phyloP scores from a whole-genome alignment of 2,329 filamentous ascomycete genomes.

The Camillea tinctor region DNA sequence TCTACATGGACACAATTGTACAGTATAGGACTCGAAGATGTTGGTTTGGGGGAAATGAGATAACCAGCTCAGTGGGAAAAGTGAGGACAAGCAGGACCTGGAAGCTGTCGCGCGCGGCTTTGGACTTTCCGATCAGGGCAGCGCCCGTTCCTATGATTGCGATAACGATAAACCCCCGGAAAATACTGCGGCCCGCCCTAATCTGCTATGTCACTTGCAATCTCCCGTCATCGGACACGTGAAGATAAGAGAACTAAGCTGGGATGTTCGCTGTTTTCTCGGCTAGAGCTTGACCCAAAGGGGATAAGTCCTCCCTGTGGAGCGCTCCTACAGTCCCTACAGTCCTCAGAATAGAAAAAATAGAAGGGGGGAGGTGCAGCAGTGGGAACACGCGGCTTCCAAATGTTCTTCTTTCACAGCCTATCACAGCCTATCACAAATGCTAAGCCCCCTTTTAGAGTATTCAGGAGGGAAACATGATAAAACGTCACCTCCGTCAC shows the following conservation, averaged over 20 bases:
- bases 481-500: too few species aligned
- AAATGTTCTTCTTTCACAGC: too few species aligned
- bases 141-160: not conserved
- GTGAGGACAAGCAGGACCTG: not conserved
- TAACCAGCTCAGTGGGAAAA: not conserved
- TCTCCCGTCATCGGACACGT: slow-evolving; percentile 8
- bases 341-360: not conserved
- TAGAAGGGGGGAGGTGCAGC: too few species aligned
- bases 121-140: not conserved
- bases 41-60: not conserved
- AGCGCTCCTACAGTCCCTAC: not conserved
- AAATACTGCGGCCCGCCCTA: not conserved
- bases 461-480: too few species aligned
- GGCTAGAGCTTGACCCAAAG: not conserved
- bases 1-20: not conserved
- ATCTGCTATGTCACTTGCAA: not conserved
- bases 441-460: too few species aligned
- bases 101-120: not conserved
- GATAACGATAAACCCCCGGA: not conserved
- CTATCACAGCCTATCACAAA: too few species aligned
- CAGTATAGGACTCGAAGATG: not conserved
- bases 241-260: slow-evolving; percentile 11
- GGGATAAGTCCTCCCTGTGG: not conserved
- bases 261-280: not conserved
- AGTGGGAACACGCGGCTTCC: too few species aligned